These are phyloP conservation scores for Tylopilus rubrobrunneus DNA, from an alignment of 768 basidiomycete species.

Conservation along the genomic window DNA sequence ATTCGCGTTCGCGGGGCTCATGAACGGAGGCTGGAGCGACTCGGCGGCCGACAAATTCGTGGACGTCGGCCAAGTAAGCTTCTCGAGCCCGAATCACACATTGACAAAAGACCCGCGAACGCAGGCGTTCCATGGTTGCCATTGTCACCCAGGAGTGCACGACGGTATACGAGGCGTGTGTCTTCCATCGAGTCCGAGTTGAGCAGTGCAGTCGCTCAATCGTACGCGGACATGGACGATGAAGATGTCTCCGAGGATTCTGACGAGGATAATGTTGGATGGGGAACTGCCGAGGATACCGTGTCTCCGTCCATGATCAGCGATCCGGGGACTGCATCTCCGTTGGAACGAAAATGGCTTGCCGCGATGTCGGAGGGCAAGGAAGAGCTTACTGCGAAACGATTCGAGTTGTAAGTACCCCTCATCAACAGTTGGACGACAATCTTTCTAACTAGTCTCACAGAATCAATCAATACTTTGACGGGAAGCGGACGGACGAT, in stretches of 20 bases:
- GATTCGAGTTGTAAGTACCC: conserved; percentile 71
- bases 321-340: conserved; percentile 79
- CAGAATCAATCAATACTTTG: conserved; percentile 91
- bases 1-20: conserved; percentile 51
- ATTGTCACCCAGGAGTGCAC: conserved; percentile 51
- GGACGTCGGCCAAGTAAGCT: conserved; percentile 19
- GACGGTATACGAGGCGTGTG: conserved; percentile 42
- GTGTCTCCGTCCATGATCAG: conserved; percentile 64
- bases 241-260: conserved; percentile 38
- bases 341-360: conserved; percentile 77
- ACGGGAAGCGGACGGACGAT: conserved; percentile 87
- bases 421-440: not conserved
- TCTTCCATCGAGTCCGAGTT: conserved; percentile 45
- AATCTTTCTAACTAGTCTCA: not conserved
- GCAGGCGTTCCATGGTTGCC: conserved; percentile 44
- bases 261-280: conserved; percentile 43
- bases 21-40: conserved; percentile 34
- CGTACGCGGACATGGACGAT: conserved; percentile 29
- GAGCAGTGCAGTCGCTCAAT: conserved; percentile 37
- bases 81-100: conserved; percentile 19
- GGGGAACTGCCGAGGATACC: conserved; percentile 48
- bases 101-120: conserved; percentile 11
- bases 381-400: conserved; percentile 59
- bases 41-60: conserved; percentile 12
- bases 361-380: conserved; percentile 88